These are phyloP conservation scores for Scytalidium lignicola DNA, from an alignment of 2,329 filamentous ascomycete genomes.

Conservation along the genomic window DNA sequence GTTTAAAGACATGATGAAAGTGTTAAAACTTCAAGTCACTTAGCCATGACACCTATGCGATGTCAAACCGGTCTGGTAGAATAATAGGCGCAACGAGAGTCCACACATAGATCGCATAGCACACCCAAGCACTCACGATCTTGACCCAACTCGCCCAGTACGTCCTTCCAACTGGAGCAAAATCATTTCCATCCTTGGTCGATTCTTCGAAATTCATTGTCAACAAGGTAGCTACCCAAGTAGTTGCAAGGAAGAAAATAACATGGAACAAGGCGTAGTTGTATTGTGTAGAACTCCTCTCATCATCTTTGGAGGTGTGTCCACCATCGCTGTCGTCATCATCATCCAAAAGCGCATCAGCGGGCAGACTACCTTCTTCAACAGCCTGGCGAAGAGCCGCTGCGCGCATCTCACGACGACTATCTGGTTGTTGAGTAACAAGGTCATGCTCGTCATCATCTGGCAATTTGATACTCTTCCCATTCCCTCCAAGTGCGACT, in stretches of 20 bases:
- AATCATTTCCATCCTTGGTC: conserved; percentile 65
- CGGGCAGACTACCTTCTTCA: conserved; percentile 85
- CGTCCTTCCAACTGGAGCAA: conserved; percentile 87
- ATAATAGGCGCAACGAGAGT: conserved; percentile 82
- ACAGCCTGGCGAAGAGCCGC: conserved; percentile 88
- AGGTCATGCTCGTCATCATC: conserved; percentile 82
- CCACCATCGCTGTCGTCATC: conserved; percentile 56
- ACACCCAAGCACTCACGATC: conserved; percentile 96
- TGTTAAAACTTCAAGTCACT: too few relatives aligned
- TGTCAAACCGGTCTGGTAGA: conserved; percentile 80
- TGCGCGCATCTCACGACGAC: conserved; percentile 84
- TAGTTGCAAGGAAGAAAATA: conserved; percentile 94
- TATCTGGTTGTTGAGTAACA: conserved; percentile 74
- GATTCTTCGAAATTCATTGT: conserved; percentile 69
- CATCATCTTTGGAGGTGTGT: conserved; percentile 72
- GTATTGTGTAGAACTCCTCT: conserved; percentile 86
- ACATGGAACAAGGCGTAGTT: conserved; percentile 94
- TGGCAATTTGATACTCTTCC: conserved; percentile 54
- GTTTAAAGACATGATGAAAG: too few relatives aligned
- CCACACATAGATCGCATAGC: conserved; percentile 92
- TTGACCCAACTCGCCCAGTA: conserved; percentile 99
- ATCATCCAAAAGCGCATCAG: conserved; percentile 75
- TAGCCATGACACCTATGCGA: conserved; percentile 25
- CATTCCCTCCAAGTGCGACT: conserved; percentile 63
- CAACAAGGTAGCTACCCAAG: conserved; percentile 90